Evolutionary conservation across 257 asterid species (phyloP).

Genomic region (Verbena officinalis): DNA sequence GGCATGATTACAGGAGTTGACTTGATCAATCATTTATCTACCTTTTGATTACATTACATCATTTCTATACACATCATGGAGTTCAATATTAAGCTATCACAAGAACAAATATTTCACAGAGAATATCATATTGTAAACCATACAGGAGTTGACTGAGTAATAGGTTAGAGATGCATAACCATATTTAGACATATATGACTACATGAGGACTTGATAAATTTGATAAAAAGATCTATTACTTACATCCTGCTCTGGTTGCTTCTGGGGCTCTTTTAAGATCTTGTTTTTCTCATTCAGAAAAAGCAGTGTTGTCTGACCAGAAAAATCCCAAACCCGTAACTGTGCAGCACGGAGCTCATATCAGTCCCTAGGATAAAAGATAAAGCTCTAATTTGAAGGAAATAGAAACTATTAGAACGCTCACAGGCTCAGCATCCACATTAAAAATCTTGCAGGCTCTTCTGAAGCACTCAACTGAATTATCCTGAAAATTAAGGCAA

Average conservation of each 20-base stretch:
- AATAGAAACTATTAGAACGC: conserved; percentile 32
- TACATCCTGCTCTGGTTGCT: conserved; percentile 86
- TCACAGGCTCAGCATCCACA: conserved; percentile 75
- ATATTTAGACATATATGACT: conserved; percentile 22
- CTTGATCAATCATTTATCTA: conserved; percentile 14
- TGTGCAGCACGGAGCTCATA: conserved; percentile 42
- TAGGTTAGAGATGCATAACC: conserved; percentile 21
- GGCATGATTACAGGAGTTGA: conserved; percentile 7
- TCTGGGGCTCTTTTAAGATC: conserved; percentile 62
- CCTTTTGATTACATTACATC: conserved; percentile 20
- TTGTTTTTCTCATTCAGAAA: conserved; percentile 66
- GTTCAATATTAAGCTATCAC: conserved; percentile 1
- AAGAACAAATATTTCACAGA: conserved; percentile 17
- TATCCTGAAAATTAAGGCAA: conserved; percentile 62
- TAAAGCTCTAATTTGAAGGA: conserved; percentile 9
- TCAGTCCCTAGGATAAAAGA: conserved; percentile 36
- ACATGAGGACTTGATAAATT: conserved; percentile 16
- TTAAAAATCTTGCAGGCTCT: conserved; percentile 92
- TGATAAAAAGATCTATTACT: conserved; percentile 34
- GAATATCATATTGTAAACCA: conserved; percentile 18
- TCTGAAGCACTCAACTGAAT: conserved; percentile 80
- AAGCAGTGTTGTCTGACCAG: conserved; percentile 77
- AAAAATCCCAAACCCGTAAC: conserved; percentile 94
- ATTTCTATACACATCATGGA: conserved; percentile 1
- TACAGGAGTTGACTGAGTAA: conserved; percentile 12